Conservation (phyloP, 345 rosid genomes). For the Cochlearia excelsa region DNA sequence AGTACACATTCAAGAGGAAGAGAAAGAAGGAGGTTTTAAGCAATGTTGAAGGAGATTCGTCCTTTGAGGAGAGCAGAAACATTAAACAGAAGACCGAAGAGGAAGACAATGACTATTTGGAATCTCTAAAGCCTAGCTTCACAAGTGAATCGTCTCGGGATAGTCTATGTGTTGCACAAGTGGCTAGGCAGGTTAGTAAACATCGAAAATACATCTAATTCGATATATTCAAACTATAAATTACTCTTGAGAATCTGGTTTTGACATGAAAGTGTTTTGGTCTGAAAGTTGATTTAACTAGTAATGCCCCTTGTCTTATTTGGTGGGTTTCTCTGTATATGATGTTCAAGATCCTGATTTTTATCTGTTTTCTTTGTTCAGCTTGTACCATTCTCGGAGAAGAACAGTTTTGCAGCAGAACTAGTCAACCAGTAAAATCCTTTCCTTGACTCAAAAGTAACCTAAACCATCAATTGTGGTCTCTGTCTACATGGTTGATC, state of each 20-base stretch:
- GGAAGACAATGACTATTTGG: slow-evolving; percentile 47
- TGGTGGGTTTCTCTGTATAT: slow-evolving; percentile 16
- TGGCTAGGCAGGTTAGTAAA: slow-evolving; percentile 68
- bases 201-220: not conserved
- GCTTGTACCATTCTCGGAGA: slow-evolving; percentile 61
- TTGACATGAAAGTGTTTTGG: not conserved
- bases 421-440: slow-evolving; percentile 23
- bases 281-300: slow-evolving; percentile 19
- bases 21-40: slow-evolving; percentile 56
- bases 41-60: slow-evolving; percentile 34
- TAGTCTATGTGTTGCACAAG: slow-evolving; percentile 44
- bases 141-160: slow-evolving; percentile 51
- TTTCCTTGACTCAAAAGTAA: slow-evolving; percentile 3
- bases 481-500: slow-evolving; percentile 8
- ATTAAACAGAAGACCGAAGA: slow-evolving; percentile 43
- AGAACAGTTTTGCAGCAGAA: slow-evolving; percentile 34
- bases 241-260: slow-evolving; percentile 5
- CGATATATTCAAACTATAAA: not conserved
- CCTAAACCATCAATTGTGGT: slow-evolving; percentile 4
- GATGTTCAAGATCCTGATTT: not conserved
- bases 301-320: not conserved
- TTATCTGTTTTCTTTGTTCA: slow-evolving; percentile 25
- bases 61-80: slow-evolving; percentile 20
- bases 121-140: slow-evolving; percentile 42
- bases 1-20: slow-evolving; percentile 69